Evolutionary conservation across 495 filamentous ascomycete species (phyloP), one percentile per base, ranked within the genome.

Genomic region (Venustampulla echinocandica): DNA sequence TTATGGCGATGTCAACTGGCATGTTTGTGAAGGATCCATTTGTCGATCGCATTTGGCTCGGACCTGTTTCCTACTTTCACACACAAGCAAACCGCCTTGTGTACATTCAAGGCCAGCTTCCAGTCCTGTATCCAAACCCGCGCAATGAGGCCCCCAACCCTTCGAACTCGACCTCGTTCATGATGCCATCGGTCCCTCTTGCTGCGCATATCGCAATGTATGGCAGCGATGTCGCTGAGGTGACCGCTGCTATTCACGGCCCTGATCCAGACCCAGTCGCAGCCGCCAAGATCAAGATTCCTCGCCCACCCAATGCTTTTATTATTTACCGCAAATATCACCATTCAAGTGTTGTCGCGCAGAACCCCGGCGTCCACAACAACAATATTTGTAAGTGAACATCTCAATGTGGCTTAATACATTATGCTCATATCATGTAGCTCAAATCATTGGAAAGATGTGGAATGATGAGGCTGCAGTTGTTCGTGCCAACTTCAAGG

Each of bases 351-450:
- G 41, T 68, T 25, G 65, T 64, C 37, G 58, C 46, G n/a, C 44
- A 54, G 17, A 58, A 71, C 24, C 69, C 68, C 17, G 56, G 57
- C 10, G 44, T 68, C 6, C 63, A 62, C 6, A 73, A 67, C 45
- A 69, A 65, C 35, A 53, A 71, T 10, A 70, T 74, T 20, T 74
- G 70, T 75, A 61, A 63, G 69, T 66, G 6, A 4, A 20, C 21
- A 19, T 23, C 24, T 24, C 14, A 1, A 3, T 28, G 11, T 19
- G 10, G 33, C 10, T 13, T 22, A 28, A 18, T 15, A 19, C 11
- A 44, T 19, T 23, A 19, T 14, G 19, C 60, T 69, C 39, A 69
- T 41, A 38, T 28, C 19, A n/a, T 6, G 3, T 38, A 74, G 69
- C 72, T 1, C 54, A 61, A 0, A 66, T 71, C 25, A 59, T 77